Percentiles rank a stretch among this genome's conserved stretches.
Evolutionary conservation across 768 basidiomycete species (phyloP).

Genomic region (Scleroderma bovista): DNA sequence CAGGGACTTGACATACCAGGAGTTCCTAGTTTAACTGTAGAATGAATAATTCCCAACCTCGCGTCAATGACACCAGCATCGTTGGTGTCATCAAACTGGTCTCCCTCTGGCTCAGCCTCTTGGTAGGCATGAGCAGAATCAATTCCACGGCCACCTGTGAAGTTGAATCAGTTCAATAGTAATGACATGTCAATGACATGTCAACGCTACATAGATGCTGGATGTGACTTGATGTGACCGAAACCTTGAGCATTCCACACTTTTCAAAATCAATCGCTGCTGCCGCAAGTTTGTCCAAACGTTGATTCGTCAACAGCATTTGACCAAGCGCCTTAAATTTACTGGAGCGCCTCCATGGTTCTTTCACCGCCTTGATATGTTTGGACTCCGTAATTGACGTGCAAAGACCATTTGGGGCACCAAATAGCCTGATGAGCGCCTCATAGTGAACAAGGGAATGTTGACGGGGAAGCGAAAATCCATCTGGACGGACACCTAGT

Average conservation of each 20-base stretch:
- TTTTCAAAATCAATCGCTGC: conserved; percentile 12
- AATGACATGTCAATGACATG: background rate
- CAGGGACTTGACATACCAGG: background rate
- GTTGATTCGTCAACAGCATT: background rate
- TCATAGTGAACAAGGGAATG: conserved; percentile 14
- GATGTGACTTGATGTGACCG: conserved; percentile 7
- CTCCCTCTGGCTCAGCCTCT: background rate
- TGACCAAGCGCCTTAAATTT: background rate
- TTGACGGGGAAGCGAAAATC: conserved; percentile 13
- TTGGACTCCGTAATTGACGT: background rate
- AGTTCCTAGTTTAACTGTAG: background rate
- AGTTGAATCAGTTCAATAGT: background rate
- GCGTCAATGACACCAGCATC: background rate
- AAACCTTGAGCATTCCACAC: conserved; percentile 16
- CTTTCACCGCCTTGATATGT: background rate
- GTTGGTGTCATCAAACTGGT: background rate
- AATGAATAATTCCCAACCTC: background rate
- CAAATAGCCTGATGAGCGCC: conserved; percentile 5
- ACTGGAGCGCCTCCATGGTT: background rate
- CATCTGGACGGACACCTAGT: conserved; percentile 5
- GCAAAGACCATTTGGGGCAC: conserved; percentile 10
- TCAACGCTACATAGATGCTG: background rate
- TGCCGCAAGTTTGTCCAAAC: conserved; percentile 15
- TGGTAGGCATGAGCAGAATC: background rate
- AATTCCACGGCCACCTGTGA: background rate